phyloP scores from a whole-genome alignment of 2,329 filamentous ascomycete genomes.

The Botrytis aclada region DNA sequence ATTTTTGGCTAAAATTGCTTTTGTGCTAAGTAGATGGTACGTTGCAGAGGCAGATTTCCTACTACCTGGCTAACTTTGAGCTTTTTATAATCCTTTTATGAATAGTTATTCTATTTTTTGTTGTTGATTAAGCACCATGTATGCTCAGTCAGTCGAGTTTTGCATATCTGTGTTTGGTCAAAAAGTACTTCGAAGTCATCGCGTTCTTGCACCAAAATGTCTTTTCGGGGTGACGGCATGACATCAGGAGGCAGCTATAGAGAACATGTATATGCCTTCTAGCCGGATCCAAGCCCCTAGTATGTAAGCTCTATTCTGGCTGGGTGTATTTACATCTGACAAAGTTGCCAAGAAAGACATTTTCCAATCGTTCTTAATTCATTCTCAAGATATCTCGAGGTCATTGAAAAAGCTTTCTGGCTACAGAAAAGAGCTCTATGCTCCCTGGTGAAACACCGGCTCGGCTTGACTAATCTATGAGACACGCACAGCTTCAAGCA shows the following conservation, averaged over 20 bases:
- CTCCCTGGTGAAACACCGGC: neutral
- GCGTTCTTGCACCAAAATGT: neutral
- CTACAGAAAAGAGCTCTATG: neutral
- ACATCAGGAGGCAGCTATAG: neutral
- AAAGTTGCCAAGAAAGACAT: neutral
- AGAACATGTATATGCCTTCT: neutral
- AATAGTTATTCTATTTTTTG: neutral
- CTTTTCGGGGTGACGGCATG: too few relatives aligned
- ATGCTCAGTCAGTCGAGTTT: neutral
- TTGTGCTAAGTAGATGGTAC: rapidly evolving
- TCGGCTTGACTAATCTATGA: too few relatives aligned
- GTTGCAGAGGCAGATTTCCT: neutral
- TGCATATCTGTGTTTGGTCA: neutral
- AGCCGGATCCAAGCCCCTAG: neutral
- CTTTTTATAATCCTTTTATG: neutral
- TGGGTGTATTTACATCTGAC: too few relatives aligned
- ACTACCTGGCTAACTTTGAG: neutral
- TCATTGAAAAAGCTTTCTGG: too few relatives aligned
- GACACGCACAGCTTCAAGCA: neutral
- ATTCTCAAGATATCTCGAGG: rapidly evolving
- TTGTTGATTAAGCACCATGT: neutral
- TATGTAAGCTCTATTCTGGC: too few relatives aligned
- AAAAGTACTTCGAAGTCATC: neutral
- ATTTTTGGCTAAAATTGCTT: neutral
- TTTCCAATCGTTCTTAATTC: too few relatives aligned